phyloP scores from a whole-genome alignment of 495 filamentous ascomycete species.

The Annulohypoxylon bovei region DNA sequence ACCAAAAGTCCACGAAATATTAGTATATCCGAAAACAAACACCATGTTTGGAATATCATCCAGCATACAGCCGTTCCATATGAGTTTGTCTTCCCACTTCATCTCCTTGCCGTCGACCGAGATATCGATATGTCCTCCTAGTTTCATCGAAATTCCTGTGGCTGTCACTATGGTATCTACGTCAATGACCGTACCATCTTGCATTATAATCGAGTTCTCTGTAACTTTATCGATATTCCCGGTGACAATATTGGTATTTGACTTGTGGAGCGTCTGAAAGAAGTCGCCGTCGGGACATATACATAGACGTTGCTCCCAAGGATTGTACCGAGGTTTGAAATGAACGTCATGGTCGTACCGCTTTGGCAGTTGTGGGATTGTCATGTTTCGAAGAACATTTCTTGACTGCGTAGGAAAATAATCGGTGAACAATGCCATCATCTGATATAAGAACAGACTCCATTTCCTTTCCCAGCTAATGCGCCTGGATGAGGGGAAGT shows the following conservation, averaged over 20 bases:
- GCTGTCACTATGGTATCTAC: slow-evolving; percentile 81
- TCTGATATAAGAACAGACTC: background rate
- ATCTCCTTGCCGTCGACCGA: slow-evolving; percentile 65
- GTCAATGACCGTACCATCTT: slow-evolving; percentile 64
- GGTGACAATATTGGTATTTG: slow-evolving; percentile 71
- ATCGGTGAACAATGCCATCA: slow-evolving; percentile 62
- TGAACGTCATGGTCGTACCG: slow-evolving; percentile 68
- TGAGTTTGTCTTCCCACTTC: slow-evolving; percentile 55
- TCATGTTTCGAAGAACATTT: slow-evolving; percentile 54
- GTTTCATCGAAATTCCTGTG: slow-evolving; percentile 70
- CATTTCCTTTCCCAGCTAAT: slow-evolving; percentile 1
- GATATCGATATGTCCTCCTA: slow-evolving; percentile 62
- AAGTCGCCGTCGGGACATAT: slow-evolving; percentile 78
- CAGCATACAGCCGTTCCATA: slow-evolving; percentile 71
- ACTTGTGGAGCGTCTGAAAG: slow-evolving; percentile 66
- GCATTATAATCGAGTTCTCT: slow-evolving; percentile 64
- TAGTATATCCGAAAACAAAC: slow-evolving; percentile 67
- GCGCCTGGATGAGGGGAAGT: slow-evolving; percentile 2
- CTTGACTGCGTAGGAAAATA: slow-evolving; percentile 63
- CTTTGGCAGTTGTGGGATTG: slow-evolving; percentile 62
- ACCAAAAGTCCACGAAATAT: slow-evolving; percentile 69
- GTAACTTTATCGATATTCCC: slow-evolving; percentile 74
- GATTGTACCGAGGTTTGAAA: slow-evolving; percentile 76
- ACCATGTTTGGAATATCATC: slow-evolving; percentile 67
- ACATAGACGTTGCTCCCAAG: slow-evolving; percentile 80